Evolutionary conservation across 805 yeast genomes (phyloP), one percentile per base, ranked within the genome.

Genomic region (Scheffersomyces ergatensis): DNA sequence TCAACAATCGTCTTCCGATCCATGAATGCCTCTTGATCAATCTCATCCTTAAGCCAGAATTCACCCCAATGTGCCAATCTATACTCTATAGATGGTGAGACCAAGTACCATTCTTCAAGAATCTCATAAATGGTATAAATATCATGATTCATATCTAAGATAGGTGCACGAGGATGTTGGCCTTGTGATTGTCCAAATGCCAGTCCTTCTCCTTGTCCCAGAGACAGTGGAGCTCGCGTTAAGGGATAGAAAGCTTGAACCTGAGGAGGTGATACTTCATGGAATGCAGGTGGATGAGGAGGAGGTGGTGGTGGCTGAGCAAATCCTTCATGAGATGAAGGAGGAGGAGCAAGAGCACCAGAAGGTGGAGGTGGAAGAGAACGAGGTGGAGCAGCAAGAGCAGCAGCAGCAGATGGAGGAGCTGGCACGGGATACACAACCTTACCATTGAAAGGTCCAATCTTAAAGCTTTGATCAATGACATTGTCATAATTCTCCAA

Each of bases 21-120:
- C 23, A 27, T 29, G 16, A 38, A 43, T 3, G 47, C 40, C 17
- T 40, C 40, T 34, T 43, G 44, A 38, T 46, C 50, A 36, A 46
- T 44, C 19, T 43, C 38, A 36, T 46, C 50, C 18, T 41, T 31
- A 11, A 46, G 40, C 50, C 50, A 46, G 8, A 29, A 43, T 27
- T 42, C 38, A 14, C 45, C 45, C 41, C 43, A 46, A 12, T 24
- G 37, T 17, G 26, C 30, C 9, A 43, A 32, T 16, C 50, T 30
- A 9, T 13, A 32, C 20, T 38, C 37, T 13, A 46, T 40, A 6
- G 45, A 36, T 24, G 47, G 42, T 5, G 25, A 36, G 26, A 29
- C 34, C n/a, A 16, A 34, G 26, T 18, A 41, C 50, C 50, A 46
- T 37, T 46, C 50, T 33, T 46, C 46, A 16, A 44, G 11, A n/a